Base-by-base conservation (phyloP, 495 filamentous ascomycete species). In the Tuber borchii region DNA sequence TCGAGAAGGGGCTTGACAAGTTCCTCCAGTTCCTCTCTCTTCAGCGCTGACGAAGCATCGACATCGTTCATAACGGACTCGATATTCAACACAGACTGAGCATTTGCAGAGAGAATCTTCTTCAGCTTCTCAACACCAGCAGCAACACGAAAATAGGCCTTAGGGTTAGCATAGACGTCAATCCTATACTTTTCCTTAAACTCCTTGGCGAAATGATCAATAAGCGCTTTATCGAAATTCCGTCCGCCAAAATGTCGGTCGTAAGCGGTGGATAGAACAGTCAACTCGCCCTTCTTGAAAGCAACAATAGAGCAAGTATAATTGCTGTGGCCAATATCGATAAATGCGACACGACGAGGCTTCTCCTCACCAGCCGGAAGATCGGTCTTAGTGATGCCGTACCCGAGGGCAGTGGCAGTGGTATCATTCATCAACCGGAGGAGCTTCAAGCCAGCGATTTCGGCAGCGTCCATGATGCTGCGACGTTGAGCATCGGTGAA, bases 21-120 rank as follows among this genome's bases (percentile, higher is more conserved):
- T 76, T 90, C 88, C 87, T 99, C 95, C 74, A 99, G 88, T 83
- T 97, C 93, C 82, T 97, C 93, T 81, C 95, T 92, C 84, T 95
- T 98, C 79, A 98, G 88, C 88, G 96, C 90, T 69, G 91, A 87
- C 34, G 89, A 89, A 37, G 97, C 96, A 84, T 99, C 95, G 46
- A 95, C 86, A 83, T 99, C 95, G 83, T 98, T 95, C 95, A 99
- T 98, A 77, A 98, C 87, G 31, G 95, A 97, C 88, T 99, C 95
- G 82, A 99, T 97, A 87, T 92, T 97, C 82, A 99, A 80, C n/a
- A 95, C 96, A 5, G 94, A 95, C 79, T 90, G 88, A 71, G 94
- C 90, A 85, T 98, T 98, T 81, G 95, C 95, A 20, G 96, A 98
- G 74, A 99, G 88, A 73, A 99, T 91, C 89, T 98, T 98, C 93